A percentile compares a stretch with the other conserved stretches of the same genome.
Evolutionary conservation across 1,284 basidiomycete species (phyloP).

Genomic region (Coniophora puteana): DNA sequence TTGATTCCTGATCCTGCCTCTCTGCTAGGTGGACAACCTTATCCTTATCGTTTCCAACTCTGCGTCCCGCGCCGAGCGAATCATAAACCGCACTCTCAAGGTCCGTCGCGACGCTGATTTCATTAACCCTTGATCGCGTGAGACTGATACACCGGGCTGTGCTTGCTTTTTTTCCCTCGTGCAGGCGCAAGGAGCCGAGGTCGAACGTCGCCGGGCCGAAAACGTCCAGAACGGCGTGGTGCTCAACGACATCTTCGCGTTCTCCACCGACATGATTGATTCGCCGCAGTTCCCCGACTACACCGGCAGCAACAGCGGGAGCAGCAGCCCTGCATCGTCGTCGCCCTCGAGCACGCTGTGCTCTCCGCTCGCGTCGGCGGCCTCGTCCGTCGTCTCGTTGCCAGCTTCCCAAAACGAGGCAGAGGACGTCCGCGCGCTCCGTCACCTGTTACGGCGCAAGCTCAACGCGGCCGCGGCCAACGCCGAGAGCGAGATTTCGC

Average conservation of each 20-base stretch:
- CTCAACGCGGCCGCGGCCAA: constrained; percentile 53
- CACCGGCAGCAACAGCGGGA: not conserved
- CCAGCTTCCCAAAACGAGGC: constrained; percentile 42
- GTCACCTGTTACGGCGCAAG: constrained; percentile 58
- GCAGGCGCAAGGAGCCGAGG: constrained; percentile 23
- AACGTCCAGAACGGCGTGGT: constrained; percentile 14
- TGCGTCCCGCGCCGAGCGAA: constrained; percentile 47
- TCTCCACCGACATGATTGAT: constrained; percentile 12
- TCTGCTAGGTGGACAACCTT: constrained; percentile 46
- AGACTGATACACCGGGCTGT: not conserved
- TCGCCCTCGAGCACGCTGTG: no score
- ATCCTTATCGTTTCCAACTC: constrained; percentile 48
- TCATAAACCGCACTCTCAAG: constrained; percentile 47
- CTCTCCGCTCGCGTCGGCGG: constrained; percentile 37
- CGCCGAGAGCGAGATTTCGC: constrained; percentile 63
- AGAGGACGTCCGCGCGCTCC: constrained; percentile 55
- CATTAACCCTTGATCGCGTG: constrained; percentile 2
- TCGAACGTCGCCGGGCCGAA: constrained; percentile 25
- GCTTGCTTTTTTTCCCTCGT: no score
- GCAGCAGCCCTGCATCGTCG: not conserved
- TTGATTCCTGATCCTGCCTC: constrained; percentile 13
- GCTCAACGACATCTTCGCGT: constrained; percentile 16
- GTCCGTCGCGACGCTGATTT: constrained; percentile 28
- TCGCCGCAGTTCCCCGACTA: no score
- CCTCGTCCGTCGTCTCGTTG: constrained; percentile 34